These are phyloP conservation scores for Ceratocystis lukuohia DNA, from an alignment of 2,329 filamentous ascomycete genomes.

Conservation along the genomic window DNA sequence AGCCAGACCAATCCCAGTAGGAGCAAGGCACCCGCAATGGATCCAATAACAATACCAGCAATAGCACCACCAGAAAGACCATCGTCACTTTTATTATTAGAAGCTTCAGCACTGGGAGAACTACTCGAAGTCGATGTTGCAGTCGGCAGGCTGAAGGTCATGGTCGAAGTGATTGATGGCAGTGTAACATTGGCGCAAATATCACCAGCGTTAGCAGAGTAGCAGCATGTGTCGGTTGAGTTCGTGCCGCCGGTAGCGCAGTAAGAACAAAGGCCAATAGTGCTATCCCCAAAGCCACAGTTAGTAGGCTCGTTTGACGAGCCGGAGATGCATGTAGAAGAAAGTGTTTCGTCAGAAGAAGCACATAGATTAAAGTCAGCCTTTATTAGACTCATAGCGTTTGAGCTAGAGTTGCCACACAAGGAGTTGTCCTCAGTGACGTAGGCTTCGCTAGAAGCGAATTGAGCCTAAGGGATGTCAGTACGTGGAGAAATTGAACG, in stretches of 20 bases:
- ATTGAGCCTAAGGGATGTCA: slow-evolving; percentile 46
- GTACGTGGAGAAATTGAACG: background rate
- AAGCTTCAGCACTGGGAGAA: slow-evolving; percentile 28
- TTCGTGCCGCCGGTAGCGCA: slow-evolving; percentile 75
- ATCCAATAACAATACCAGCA: slow-evolving; percentile 78
- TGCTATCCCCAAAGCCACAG: slow-evolving; percentile 67
- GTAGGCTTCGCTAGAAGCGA: slow-evolving; percentile 76
- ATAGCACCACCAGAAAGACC: slow-evolving; percentile 69
- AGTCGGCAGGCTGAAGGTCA: slow-evolving; percentile 42
- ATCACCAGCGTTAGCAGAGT: slow-evolving; percentile 59
- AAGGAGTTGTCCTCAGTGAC: slow-evolving; percentile 61
- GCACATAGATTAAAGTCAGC: slow-evolving; percentile 88
- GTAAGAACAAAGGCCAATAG: slow-evolving; percentile 70
- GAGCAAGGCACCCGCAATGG: slow-evolving; percentile 55
- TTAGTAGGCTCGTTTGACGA: slow-evolving; percentile 69
- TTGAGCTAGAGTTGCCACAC: slow-evolving; percentile 52
- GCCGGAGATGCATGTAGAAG: slow-evolving; percentile 59
- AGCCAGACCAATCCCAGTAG: slow-evolving; percentile 58
- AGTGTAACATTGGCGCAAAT: slow-evolving; percentile 66
- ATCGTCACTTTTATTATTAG: slow-evolving; percentile 22
- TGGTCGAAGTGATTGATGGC: slow-evolving; percentile 58
- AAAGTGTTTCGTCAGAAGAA: slow-evolving; percentile 66
- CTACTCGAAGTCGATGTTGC: slow-evolving; percentile 32
- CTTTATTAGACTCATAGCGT: slow-evolving; percentile 64
- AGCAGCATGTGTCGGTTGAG: slow-evolving; percentile 89